Base-by-base conservation (phyloP, 352 stramenopile genomes). In the Pythium folliculosum region DNA sequence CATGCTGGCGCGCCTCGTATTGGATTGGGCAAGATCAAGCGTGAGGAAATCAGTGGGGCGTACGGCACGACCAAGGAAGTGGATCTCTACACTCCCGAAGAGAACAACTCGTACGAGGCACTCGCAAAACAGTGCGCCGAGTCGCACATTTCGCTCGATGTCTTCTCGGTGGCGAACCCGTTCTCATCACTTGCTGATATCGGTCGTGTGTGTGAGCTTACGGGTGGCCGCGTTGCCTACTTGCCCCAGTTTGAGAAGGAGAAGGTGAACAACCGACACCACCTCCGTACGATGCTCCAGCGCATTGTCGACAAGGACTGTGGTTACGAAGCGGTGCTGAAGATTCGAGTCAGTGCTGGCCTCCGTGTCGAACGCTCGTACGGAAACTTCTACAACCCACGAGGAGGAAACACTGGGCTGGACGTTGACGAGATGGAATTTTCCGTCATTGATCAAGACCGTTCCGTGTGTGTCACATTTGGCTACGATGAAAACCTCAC, bases 371-470 rank as follows among this genome's bases (percentile, higher is more conserved):
- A 94, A 13, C 77, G 90, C n/a, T 91, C 89, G 19, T 95, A 86
- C 64, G 89, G 90, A 32, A 94, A 82, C 74, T 94, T 93, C 60
- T 92, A 79, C 67, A 89, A 75, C 21, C 65, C 82, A 7, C 79
- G 77, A 13, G 85, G 84, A 37, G 48, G 74, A n/a, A 82, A 89
- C n/a, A 57, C n/a, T 55, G 77, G 77, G 5, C 76, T 81, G 52
- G 78, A 72, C 17, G 87, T 86, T 32, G 84, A 94, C 75, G 92
- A 97, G 69, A 90, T 97, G 76, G 89, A 97, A 65, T 92, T 97
- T 67, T 80, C 87, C 21, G 81, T 90, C 60, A 92, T 97, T 14
- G 84, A 95, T 63, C 82, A 94, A 63, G 86, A 96, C 51, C 85
- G 87, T 35, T 91, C 88, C 2, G 82, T 95, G 44, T 86, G 90